Percentiles rank a stretch among this genome's conserved stretches.
Conservation (phyloP, 2,329 filamentous ascomycete species). For the Diaporthe sp. region DNA sequence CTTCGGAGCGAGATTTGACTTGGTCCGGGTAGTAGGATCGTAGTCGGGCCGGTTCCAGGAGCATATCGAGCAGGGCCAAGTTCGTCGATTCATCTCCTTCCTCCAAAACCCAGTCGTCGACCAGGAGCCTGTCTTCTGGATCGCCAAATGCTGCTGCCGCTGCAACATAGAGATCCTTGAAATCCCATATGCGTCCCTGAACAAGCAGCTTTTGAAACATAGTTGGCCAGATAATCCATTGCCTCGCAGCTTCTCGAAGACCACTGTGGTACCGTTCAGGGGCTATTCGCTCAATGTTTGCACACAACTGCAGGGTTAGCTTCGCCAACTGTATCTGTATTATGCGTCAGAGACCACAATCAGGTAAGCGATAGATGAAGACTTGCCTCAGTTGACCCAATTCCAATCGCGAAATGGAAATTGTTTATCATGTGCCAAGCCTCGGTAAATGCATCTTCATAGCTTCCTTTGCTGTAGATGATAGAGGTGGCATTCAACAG, state of each 20-base stretch:
- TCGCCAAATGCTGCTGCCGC: background rate
- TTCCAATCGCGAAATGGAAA: background rate
- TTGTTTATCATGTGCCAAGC: background rate
- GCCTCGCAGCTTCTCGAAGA: background rate
- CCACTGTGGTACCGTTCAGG: background rate
- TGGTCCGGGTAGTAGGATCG: background rate
- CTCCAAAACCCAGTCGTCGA: background rate
- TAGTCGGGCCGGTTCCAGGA: background rate
- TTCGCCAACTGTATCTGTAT: background rate
- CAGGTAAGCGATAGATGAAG: fast-evolving
- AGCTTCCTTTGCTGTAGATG: background rate
- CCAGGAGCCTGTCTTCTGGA: background rate
- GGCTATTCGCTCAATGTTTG: background rate
- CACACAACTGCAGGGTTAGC: background rate
- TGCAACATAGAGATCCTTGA: constrained; percentile 1
- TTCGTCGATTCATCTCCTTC: constrained; percentile 6
- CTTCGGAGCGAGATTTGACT: background rate
- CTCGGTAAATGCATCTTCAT: background rate
- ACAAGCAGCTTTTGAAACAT: background rate
- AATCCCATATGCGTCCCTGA: constrained; percentile 16
- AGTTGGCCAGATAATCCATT: background rate
- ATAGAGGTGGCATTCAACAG: background rate
- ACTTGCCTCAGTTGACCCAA: background rate
- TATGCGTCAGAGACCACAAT: background rate
- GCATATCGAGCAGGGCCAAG: background rate